phyloP scores from a whole-genome alignment of 1,284 basidiomycete genomes.

The Rhodotorula sp. region DNA sequence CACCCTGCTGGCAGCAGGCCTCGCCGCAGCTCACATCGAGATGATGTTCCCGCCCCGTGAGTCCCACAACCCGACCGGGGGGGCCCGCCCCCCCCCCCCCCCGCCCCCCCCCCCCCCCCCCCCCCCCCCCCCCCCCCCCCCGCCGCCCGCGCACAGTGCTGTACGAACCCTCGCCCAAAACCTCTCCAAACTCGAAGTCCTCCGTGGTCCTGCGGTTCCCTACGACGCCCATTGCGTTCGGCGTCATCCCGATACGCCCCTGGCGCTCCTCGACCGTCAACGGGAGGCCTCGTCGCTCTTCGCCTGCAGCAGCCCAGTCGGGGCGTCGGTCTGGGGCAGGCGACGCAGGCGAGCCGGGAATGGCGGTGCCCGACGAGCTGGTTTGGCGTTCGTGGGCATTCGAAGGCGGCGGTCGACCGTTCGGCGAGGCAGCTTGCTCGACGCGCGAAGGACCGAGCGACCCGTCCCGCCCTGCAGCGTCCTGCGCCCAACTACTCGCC shows the following conservation, averaged over 20 bases:
- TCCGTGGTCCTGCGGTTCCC: slow-evolving; percentile 24
- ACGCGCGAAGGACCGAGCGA: no score
- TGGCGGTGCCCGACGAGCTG: no score
- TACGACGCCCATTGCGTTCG: slow-evolving; percentile 30
- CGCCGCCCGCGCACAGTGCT: slow-evolving; percentile 73
- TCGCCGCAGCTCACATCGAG: slow-evolving; percentile 22
- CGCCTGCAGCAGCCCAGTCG: neutral
- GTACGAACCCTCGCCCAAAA: slow-evolving; percentile 73
- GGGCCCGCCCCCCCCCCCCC: no score
- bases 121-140: no score
- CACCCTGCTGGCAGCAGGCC: neutral
- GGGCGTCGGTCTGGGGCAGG: neutral
- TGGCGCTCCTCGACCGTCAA: neutral
- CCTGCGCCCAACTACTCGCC: neutral
- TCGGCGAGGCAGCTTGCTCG: no score
- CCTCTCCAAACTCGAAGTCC: slow-evolving; percentile 63
- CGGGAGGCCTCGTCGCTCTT: neutral
- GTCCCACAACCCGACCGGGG: no score
- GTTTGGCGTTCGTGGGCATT: no score
- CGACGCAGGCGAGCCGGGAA: neutral
- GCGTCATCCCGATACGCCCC: neutral
- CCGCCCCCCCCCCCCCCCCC: no score
- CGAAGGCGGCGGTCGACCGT: neutral
- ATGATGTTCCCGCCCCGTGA: slow-evolving; percentile 28
- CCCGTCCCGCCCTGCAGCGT: neutral